Evolutionary conservation across 768 basidiomycete species (phyloP).

Genomic region (Boletus fagicola): DNA sequence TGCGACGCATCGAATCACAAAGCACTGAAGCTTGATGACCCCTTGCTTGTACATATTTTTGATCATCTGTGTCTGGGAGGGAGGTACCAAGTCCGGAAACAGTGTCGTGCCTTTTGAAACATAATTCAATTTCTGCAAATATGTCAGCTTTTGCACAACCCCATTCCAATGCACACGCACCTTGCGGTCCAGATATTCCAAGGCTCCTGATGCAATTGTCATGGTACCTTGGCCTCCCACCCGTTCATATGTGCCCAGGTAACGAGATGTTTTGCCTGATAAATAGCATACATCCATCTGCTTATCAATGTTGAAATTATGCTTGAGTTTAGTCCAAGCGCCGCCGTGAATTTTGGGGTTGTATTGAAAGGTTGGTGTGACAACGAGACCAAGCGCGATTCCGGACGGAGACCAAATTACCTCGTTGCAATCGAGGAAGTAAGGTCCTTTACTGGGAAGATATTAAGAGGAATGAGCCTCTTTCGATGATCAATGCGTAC

Average conservation of each 20-base stretch:
- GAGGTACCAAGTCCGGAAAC: conserved; percentile 22
- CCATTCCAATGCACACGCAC: conserved; percentile 6
- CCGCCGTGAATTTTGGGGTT: conserved; percentile 23
- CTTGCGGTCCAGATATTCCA: conserved; percentile 8
- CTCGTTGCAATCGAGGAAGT: conserved; percentile 12
- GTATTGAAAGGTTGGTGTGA: conserved; percentile 26
- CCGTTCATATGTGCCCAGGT: conserved; percentile 31
- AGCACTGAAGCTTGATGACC: conserved; percentile 28
- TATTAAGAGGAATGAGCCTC: background rate
- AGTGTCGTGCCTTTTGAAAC: conserved; percentile 19
- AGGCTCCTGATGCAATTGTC: conserved; percentile 14
- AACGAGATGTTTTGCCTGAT: conserved; percentile 5
- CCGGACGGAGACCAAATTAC: conserved; percentile 25
- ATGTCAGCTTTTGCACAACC: background rate
- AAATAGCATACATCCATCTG: conserved; percentile 23
- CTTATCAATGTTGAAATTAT: conserved; percentile 11
- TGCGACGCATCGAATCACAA: conserved; percentile 24
- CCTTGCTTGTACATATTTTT: conserved; percentile 29
- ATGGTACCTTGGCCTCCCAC: conserved; percentile 7
- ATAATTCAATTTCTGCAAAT: conserved; percentile 18
- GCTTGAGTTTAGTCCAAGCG: conserved; percentile 15
- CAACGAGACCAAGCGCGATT: conserved; percentile 26
- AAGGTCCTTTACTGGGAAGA: conserved; percentile 12
- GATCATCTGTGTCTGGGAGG: conserved; percentile 26
- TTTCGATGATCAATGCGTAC: conserved; percentile 8